phyloP scores from a whole-genome alignment of 2,329 filamentous ascomycete genomes.

The Phyllosticta citribraziliensis region DNA sequence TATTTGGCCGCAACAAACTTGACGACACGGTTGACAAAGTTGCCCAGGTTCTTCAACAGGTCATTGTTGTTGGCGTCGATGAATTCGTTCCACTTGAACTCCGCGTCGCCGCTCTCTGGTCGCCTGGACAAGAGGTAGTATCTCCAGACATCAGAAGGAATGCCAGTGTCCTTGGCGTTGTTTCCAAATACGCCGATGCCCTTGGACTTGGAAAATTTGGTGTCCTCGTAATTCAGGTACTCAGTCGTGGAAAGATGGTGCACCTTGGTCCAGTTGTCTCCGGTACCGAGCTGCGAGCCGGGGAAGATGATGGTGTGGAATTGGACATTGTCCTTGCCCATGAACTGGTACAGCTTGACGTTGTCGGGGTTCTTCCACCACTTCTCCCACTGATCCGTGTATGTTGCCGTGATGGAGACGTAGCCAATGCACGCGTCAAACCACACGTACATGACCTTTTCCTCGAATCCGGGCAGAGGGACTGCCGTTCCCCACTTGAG shows the following conservation, averaged over 20 bases:
- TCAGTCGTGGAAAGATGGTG: conserved; percentile 58
- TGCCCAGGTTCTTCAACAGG: conserved; percentile 64
- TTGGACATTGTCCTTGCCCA: conserved; percentile 84
- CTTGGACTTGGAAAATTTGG: conserved; percentile 88
- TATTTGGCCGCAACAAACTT: conserved; percentile 63
- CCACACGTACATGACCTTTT: conserved; percentile 87
- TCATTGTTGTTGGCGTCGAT: conserved; percentile 81
- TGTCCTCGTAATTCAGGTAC: conserved; percentile 38
- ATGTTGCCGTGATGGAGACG: conserved; percentile 86
- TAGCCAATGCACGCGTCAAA: conserved; percentile 92
- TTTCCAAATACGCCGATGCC: conserved; percentile 87
- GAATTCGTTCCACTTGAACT: conserved; percentile 84
- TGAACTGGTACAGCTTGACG: conserved; percentile 80
- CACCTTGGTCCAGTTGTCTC: conserved; percentile 80
- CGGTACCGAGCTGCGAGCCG: conserved; percentile 72
- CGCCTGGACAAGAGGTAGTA: conserved; percentile 82
- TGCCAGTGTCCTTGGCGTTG: conserved; percentile 75
- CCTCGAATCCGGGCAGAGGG: conserved; percentile 51
- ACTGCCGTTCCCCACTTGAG: conserved; percentile 75
- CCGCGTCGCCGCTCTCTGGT: conserved; percentile 75
- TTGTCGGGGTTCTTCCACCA: conserved; percentile 92
- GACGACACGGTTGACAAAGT: conserved; percentile 48
- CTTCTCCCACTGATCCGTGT: conserved; percentile 80
- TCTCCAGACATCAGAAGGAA: conserved; percentile 81
- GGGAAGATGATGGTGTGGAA: conserved; percentile 93